Conservation (phyloP, 2,329 filamentous ascomycete species). For the Hawksworthiomyces lignivorus region DNA sequence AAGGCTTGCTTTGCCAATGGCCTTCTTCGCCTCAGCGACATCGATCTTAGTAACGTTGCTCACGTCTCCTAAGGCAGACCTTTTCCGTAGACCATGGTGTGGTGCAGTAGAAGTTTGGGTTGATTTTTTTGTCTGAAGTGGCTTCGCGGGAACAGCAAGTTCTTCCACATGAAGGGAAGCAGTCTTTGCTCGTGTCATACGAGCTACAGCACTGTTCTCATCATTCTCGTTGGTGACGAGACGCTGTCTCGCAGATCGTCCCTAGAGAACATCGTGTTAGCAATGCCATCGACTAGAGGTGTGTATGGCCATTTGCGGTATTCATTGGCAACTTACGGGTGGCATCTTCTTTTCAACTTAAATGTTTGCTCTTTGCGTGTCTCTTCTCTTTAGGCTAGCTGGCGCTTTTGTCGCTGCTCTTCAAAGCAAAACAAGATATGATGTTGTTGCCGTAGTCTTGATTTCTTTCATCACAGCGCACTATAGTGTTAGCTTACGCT, state of each 20-base stretch:
- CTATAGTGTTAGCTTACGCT: too few relatives aligned
- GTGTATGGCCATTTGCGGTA: background rate
- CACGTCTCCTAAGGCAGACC: constrained; percentile 82
- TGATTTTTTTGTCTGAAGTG: constrained; percentile 63
- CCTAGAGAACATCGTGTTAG: constrained; percentile 7
- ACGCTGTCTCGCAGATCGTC: constrained; percentile 65
- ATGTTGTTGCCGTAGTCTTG: too few relatives aligned
- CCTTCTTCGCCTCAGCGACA: constrained; percentile 67
- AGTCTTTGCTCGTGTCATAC: constrained; percentile 88
- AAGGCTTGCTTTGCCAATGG: constrained; percentile 55
- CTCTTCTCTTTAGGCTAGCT: too few relatives aligned
- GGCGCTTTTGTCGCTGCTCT: too few relatives aligned
- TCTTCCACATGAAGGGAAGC: constrained; percentile 63
- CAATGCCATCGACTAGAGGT: background rate
- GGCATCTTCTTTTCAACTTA: constrained; percentile 17
- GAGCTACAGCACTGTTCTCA: constrained; percentile 73
- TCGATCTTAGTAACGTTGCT: constrained; percentile 88
- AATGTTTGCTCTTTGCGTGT: too few relatives aligned
- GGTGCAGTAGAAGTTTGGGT: constrained; percentile 39
- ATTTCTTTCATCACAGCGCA: too few relatives aligned
- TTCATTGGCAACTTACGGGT: constrained; percentile 12
- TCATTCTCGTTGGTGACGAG: constrained; percentile 87
- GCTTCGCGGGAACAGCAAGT: constrained; percentile 46
- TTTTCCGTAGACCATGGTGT: constrained; percentile 49
- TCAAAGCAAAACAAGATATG: too few relatives aligned